Evolutionary conservation across 2,329 filamentous ascomycete genomes (phyloP).

Genomic region (Fusarium sp.): DNA sequence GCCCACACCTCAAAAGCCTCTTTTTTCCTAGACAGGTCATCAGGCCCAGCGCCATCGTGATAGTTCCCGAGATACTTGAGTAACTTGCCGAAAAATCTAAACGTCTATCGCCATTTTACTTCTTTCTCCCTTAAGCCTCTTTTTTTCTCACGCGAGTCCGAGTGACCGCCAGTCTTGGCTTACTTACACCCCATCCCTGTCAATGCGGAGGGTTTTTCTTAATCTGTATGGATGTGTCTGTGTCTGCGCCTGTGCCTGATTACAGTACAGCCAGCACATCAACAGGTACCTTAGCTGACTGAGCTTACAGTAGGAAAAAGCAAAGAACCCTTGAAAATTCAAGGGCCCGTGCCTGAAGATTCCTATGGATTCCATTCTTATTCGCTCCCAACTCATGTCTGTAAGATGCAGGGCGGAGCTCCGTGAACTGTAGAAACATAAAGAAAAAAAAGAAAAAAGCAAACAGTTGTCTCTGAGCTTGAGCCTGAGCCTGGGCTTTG

Average conservation of each 20-base stretch:
- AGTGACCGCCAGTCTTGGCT: slow-evolving; percentile 11
- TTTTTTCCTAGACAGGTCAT: slow-evolving; percentile 21
- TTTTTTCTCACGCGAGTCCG: slow-evolving; percentile 3
- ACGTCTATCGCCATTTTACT: slow-evolving; percentile 5
- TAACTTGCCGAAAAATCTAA: slow-evolving; percentile 1
- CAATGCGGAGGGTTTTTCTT: slow-evolving; percentile 11
- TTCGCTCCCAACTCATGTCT: slow-evolving; percentile 11
- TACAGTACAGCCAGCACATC: not conserved
- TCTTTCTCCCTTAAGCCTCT: slow-evolving; percentile 19
- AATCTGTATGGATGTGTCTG: slow-evolving; percentile 3
- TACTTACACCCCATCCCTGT: slow-evolving; percentile 14
- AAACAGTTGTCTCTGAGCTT: slow-evolving; percentile 18
- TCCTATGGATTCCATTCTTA: slow-evolving; percentile 14
- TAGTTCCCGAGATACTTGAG: slow-evolving; percentile 22
- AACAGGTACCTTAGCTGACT: not conserved
- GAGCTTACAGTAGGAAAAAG: slow-evolving; percentile 20
- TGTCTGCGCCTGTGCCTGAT: slow-evolving; percentile 18
- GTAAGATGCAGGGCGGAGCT: slow-evolving; percentile 20
- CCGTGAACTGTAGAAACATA: slow-evolving; percentile 2
- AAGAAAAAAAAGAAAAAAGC: slow-evolving; percentile 7
- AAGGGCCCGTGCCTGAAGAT: slow-evolving; percentile 28
- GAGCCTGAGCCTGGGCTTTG: slow-evolving; percentile 20
- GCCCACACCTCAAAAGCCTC: slow-evolving; percentile 25
- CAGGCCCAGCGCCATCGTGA: slow-evolving; percentile 22
- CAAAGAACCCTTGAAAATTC: slow-evolving; percentile 14